Base-by-base conservation (phyloP, 805 yeast genomes). In the Spathaspora boniae region DNA sequence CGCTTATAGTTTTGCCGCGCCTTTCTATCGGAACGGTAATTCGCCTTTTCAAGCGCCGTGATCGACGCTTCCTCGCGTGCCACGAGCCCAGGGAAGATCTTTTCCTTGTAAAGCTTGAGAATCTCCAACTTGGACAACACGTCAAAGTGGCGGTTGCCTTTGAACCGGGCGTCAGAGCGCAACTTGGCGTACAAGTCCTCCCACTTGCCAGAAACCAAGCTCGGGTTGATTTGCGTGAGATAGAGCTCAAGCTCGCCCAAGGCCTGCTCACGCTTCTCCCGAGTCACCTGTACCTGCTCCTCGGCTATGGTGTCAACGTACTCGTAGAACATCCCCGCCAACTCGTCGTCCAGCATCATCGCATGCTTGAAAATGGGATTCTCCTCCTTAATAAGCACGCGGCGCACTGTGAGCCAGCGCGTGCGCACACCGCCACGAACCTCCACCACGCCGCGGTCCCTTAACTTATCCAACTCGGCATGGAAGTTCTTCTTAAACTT, bases 341-440 rank as follows among this genome's bases (percentile, higher is more conserved):
- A 77, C 34, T 80, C 72, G 19, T 61, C 61, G 33, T 80, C 86
- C 16, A 79, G 71, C 7, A 79, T 66, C 14, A 77, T 68, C 1
- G 86, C 66, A 51, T 76, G 79, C 37, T 68, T 71, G 51, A 77
- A 82, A 5, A 82, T 72, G 0, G 87, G 80, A 48, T 85, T 64
- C n/a, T 67, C 93, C 38, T 81, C 78, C 4, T 63, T 54, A 4
- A 84, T 72, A 36, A 72, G 36, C 14, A 45, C 24, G n/a, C 60
- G 60, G 38, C 71, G 76, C 0, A 75, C 64, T 0, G 81, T 72
- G 21, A 53, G 47, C 95, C 95, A 86, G 26, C 84, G 60, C 0
- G 91, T 76, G 36, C 68, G 72, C 43, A 74, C 70, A n/a, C n/a
- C n/a, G n/a, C n/a, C n/a, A n/a, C n/a, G n/a, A n/a, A n/a, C n/a